Base-by-base conservation (phyloP, 202 grass and related monocot species). In the Thinopyrum obtusiflorum region DNA sequence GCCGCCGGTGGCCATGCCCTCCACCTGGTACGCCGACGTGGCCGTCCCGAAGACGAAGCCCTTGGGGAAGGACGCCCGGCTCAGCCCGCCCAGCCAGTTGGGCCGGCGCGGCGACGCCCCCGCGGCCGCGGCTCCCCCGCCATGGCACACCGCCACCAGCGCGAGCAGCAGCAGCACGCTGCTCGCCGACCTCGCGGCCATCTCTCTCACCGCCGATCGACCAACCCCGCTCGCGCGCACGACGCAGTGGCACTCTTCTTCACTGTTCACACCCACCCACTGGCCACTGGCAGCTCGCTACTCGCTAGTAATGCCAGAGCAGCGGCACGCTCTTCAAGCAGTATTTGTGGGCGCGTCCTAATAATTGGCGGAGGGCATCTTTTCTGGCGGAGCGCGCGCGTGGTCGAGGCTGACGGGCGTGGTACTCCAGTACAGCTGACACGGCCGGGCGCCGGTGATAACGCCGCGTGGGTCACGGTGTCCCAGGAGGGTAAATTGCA, bases 41-140 rank as follows among this genome's bases (percentile, higher is more conserved):
- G 95, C 92, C 36, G 87, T 93, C 39, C 95, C 95, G 63, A 97
- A 95, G 8, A 93, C 91, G 80, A 97, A 97, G 35, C 91, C 91
- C 37, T 84, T 65, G 3, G 95, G 95, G 57, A 97, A 95, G 1
- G 73, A 69, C 21, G 71, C 85, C 23, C 95, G 91, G 83, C 86
- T 93, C 29, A 93, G 91, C 59, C 82, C 84, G 68, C 84, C 82
- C 61, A 79, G 61, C 76, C 77, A 77, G 87, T 79, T 89, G 2
- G 53, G 18, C 0, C 53, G 53, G 62, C 55, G 37, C 57, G 26
- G 21, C 23, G 77, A 27, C 27, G 15, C 61, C 24, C 46, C 80
- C 7, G 81, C 69, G 18, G 44, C 80, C 6, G 81, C 68, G 9
- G 72, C 81, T 1, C 21, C 5, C 57, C 20, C 79, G 13, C 73